These are phyloP conservation scores for Paramecium bursaria DNA, from an alignment of 73 alveolate species.

Conservation along the genomic window DNA sequence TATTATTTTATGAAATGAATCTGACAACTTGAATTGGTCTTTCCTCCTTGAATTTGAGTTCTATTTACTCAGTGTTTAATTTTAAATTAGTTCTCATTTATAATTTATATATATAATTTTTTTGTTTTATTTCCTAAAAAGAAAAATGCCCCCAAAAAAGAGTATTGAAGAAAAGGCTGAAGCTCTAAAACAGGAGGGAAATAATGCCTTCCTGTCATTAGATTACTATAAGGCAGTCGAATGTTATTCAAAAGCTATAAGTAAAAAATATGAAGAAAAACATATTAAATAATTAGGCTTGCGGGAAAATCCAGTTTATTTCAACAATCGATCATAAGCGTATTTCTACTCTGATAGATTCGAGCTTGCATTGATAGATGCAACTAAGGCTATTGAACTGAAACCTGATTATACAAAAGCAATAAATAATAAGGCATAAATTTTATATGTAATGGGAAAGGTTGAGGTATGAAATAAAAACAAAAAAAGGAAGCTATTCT, in stretches of 20 bases:
- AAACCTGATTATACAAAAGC: constrained; percentile 87
- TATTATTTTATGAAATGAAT: constrained; percentile 37
- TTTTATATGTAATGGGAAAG: constrained; percentile 74
- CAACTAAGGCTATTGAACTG: constrained; percentile 81
- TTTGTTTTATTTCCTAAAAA: no score
- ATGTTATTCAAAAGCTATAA: constrained; percentile 80
- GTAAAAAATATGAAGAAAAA: neutral
- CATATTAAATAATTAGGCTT: constrained; percentile 65
- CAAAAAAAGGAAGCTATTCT: constrained; percentile 33
- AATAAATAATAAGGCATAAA: constrained; percentile 77
- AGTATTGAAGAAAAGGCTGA: no score
- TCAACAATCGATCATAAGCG: constrained; percentile 86
- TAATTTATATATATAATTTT: no score
- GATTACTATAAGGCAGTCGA: constrained; percentile 87
- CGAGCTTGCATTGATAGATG: constrained; percentile 86
- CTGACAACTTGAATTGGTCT: neutral
- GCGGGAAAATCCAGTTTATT: constrained; percentile 82
- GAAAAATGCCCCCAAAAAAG: no score
- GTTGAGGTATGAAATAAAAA: constrained; percentile 64
- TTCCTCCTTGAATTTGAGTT: no score
- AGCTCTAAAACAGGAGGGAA: no score
- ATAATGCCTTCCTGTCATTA: constrained; percentile 83
- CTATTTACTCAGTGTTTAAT: no score
- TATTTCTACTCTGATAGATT: constrained; percentile 75
- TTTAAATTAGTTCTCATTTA: no score